These are phyloP conservation scores for Trichophaea hybrida DNA, from an alignment of 2,329 filamentous ascomycete genomes.

Conservation along the genomic window DNA sequence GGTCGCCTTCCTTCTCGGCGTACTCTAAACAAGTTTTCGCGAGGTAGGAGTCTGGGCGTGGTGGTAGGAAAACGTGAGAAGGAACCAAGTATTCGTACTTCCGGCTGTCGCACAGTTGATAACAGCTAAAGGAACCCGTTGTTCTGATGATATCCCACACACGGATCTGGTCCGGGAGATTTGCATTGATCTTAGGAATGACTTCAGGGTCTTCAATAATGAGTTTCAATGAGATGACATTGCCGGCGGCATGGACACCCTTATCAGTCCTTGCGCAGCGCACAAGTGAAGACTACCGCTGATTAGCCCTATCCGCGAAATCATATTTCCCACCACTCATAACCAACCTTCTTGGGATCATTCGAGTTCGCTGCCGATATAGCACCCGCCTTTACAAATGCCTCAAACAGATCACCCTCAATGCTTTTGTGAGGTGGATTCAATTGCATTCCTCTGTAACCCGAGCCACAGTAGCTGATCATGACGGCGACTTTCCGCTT, in stretches of 20 bases:
- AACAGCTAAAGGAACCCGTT: conserved; percentile 83
- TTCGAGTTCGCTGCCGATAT: conserved; percentile 95
- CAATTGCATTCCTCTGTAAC: conserved; percentile 96
- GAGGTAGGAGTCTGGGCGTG: conserved; percentile 74
- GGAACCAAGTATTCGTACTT: conserved; percentile 98
- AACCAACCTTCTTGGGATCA: conserved; percentile 66
- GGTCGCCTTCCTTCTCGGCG: conserved; percentile 56
- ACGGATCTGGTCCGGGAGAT: conserved; percentile 75
- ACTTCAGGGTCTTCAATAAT: conserved; percentile 86
- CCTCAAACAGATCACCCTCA: conserved; percentile 84
- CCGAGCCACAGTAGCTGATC: conserved; percentile 89
- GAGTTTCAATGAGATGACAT: conserved; percentile 86
- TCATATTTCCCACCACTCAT: background rate
- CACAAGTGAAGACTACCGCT: conserved; percentile 57
- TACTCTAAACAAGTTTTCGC: conserved; percentile 69
- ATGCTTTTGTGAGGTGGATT: conserved; percentile 64
- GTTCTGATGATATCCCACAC: conserved; percentile 89
- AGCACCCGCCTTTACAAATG: conserved; percentile 78
- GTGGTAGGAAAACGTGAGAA: conserved; percentile 80
- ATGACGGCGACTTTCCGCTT: conserved; percentile 95
- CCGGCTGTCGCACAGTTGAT: conserved; percentile 83
- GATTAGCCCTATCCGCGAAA: background rate
- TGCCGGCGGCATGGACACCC: conserved; percentile 89
- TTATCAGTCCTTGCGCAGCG: conserved; percentile 94
- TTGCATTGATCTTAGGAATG: conserved; percentile 77